Evolutionary conservation across 2,329 filamentous ascomycete genomes (phyloP), one percentile per base, ranked within the genome.

Genomic region (Colletotrichum spinosum): DNA sequence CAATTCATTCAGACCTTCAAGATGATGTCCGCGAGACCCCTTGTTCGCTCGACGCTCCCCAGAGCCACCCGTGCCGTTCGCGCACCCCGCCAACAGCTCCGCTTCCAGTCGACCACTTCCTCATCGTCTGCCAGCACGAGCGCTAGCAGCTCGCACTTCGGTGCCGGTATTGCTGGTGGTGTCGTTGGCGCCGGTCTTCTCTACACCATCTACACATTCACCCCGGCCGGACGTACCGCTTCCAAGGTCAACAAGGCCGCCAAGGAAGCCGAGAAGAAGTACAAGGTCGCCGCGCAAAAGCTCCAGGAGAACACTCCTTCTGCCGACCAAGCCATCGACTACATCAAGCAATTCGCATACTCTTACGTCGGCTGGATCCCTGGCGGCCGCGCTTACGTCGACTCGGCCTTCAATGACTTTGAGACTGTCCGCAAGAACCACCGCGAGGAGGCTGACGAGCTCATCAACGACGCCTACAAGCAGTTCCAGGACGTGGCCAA

Each of bases 361-460:
- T 88, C 88, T 33, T 94, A 94, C 72, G 89, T 90, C 2, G 81
- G 80, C 3, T 92, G 90, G 82, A 86, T 94, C 37, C 92, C 92
- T 0, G 92, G 92, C 11, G 91, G 88, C 2, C 85, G 85, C 37
- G 78, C 82, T 51, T 92, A 91, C 70, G 86, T 94, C 52, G 90
- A 94, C 72, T 77, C 82, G 1, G 87, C 86, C 0, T 94, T 94
- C 77, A 81, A 90, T 33, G 91, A 93, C 70, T 80, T 92, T 48
- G 91, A 93, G 53, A 86, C 84, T 38, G 83, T 94, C 37, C 85
- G 88, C 49, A 77, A 86, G 68, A 90, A 90, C 72, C 90, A 93
- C 75, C 83, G 85, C 50, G 83, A 90, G 0, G 90, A 94, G 73
- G 89, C 92, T 7, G 89, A 93, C 71, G 77, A 87, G 71, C 87